Conservation (phyloP, 192 early-diverging fungal species). For the Umbelopsis ramanniana region DNA sequence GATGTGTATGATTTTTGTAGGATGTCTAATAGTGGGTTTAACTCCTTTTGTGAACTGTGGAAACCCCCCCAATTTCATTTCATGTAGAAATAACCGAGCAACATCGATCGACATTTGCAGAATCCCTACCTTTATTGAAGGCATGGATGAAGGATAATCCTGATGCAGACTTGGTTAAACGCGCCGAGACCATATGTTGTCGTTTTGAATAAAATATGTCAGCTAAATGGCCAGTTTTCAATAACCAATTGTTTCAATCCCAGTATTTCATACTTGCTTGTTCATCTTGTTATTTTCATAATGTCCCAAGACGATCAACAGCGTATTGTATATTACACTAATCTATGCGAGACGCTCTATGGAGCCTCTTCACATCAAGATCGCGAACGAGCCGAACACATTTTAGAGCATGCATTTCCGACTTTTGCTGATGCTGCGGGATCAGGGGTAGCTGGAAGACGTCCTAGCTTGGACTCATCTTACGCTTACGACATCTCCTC, state of each 20-base stretch:
- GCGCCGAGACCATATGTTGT: slow-evolving; percentile 15
- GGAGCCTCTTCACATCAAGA: slow-evolving; percentile 59
- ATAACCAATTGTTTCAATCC: slow-evolving; percentile 10
- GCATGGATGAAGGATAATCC: slow-evolving; percentile 13
- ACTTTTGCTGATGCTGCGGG: slow-evolving; percentile 72
- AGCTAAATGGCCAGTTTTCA: slow-evolving; percentile 5
- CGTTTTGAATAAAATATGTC: slow-evolving; percentile 19
- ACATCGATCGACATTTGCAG: not conserved
- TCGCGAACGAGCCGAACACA: slow-evolving; percentile 69
- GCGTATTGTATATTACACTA: slow-evolving; percentile 31
- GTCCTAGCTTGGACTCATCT: slow-evolving; percentile 32
- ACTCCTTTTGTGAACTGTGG: not conserved
- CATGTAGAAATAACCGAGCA: not conserved
- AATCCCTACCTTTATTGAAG: slow-evolving; percentile 1
- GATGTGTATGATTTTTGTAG: not conserved
- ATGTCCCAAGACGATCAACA: slow-evolving; percentile 36
- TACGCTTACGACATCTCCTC: slow-evolving; percentile 45
- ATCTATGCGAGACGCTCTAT: slow-evolving; percentile 67
- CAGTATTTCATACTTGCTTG: slow-evolving; percentile 6
- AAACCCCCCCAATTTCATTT: not conserved
- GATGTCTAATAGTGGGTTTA: not conserved
- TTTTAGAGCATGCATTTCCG: slow-evolving; percentile 79
- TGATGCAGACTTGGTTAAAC: slow-evolving; percentile 14
- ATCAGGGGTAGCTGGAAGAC: slow-evolving; percentile 40
- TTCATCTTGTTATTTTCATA: slow-evolving; percentile 1